These are phyloP conservation scores for Aegilops speltoides DNA, from an alignment of 176 grass and related monocot species.

Conservation along the genomic window DNA sequence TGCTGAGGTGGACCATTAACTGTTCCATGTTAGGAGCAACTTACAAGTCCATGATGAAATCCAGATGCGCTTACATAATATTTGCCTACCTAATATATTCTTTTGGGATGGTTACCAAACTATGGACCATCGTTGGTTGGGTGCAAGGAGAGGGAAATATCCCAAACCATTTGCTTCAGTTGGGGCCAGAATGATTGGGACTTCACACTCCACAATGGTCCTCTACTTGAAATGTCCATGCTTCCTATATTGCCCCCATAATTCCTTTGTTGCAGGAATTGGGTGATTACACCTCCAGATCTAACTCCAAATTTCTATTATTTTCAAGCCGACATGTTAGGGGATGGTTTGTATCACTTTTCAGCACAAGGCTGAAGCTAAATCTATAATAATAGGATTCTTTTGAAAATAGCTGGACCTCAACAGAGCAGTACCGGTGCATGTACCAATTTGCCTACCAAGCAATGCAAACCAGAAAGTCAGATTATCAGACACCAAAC, in stretches of 20 bases:
- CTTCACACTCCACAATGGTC: constrained; percentile 53
- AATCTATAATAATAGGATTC: not conserved
- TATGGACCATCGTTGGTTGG: constrained; percentile 64
- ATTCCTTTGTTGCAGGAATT: constrained; percentile 31
- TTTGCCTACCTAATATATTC: constrained; percentile 64
- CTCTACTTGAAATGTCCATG: constrained; percentile 39
- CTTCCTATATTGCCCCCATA: constrained; percentile 17
- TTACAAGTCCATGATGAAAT: constrained; percentile 51
- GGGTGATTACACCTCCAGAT: constrained; percentile 34
- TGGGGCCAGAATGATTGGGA: constrained; percentile 60
- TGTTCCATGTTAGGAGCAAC: constrained; percentile 72
- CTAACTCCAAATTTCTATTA: constrained; percentile 20
- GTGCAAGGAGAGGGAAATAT: constrained; percentile 59
- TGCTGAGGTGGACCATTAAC: constrained; percentile 34
- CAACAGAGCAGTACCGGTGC: not conserved
- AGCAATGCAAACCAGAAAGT: constrained; percentile 34
- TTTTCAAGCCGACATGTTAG: not conserved
- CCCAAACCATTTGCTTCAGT: constrained; percentile 55
- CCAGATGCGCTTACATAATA: constrained; percentile 40
- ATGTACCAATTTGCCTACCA: constrained; percentile 18
- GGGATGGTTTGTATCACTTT: constrained; percentile 3
- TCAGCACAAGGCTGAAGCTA: not conserved
- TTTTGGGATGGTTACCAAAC: constrained; percentile 66
- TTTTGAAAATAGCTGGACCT: not conserved
- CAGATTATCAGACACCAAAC: constrained; percentile 33